Evolutionary conservation across 2,329 filamentous ascomycete species (phyloP).

Genomic region (Fusarium sp.): DNA sequence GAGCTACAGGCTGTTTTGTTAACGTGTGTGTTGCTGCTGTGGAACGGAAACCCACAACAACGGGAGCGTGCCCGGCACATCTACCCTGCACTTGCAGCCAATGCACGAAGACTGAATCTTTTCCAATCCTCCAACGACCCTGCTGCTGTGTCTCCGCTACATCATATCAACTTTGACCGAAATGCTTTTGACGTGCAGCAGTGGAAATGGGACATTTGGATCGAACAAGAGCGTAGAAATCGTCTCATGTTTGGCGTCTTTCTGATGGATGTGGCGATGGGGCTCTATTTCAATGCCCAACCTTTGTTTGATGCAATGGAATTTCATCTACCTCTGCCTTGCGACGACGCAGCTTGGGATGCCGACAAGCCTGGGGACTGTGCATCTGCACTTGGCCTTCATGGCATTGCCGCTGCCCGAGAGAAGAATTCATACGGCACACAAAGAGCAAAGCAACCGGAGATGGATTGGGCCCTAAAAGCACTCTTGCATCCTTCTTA

Average conservation of each 20-base stretch:
- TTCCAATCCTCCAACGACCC: conserved; percentile 65
- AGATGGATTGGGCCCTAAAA: conserved; percentile 71
- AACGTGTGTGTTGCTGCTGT: conserved; percentile 72
- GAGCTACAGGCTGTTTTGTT: conserved; percentile 76
- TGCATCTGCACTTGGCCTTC: conserved; percentile 73
- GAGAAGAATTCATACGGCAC: conserved; percentile 72
- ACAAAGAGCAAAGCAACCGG: conserved; percentile 72
- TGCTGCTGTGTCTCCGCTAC: conserved; percentile 68
- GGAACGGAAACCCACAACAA: conserved; percentile 77
- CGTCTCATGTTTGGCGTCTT: conserved; percentile 75
- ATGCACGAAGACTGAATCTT: conserved; percentile 69
- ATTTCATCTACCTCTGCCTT: conserved; percentile 75
- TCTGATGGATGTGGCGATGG: conserved; percentile 72
- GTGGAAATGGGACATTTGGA: conserved; percentile 76
- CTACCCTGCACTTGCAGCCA: conserved; percentile 67
- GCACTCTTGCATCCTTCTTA: conserved; percentile 70
- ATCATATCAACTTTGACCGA: conserved; percentile 65
- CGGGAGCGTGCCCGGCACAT: conserved; percentile 72
- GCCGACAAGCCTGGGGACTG: conserved; percentile 70
- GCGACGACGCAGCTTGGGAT: conserved; percentile 81
- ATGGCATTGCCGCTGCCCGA: conserved; percentile 67
- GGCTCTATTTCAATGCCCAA: conserved; percentile 77
- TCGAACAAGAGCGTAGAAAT: conserved; percentile 77
- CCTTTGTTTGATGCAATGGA: conserved; percentile 74
- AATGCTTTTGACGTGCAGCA: conserved; percentile 61